A percentile compares a stretch with the other conserved stretches of the same genome.
Evolutionary conservation across 768 basidiomycete species (phyloP).

Genomic region (Suillus occidentalis): DNA sequence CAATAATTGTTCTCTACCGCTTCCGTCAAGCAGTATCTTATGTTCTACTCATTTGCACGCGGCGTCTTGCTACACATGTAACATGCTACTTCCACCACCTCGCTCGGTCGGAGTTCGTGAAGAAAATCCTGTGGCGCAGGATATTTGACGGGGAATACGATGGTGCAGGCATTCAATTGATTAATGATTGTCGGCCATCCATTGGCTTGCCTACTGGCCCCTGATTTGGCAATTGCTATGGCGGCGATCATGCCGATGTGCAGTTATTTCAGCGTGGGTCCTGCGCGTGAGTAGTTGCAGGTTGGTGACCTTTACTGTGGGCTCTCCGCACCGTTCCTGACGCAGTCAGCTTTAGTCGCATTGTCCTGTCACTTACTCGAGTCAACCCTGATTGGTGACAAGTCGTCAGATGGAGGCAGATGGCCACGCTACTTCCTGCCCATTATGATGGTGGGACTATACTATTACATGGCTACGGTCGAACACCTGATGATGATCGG

Average conservation of each 20-base stretch:
- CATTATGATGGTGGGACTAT: neutral
- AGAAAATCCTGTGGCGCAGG: constrained; percentile 6
- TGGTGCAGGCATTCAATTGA: constrained; percentile 3
- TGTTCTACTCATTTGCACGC: constrained; percentile 23
- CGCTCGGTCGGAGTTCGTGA: constrained; percentile 14
- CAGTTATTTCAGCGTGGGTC: constrained; percentile 7
- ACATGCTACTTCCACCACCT: constrained; percentile 16
- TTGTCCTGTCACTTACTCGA: neutral
- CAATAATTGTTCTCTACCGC: constrained; percentile 28
- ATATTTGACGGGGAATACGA: constrained; percentile 3
- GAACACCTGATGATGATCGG: neutral
- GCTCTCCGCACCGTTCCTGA: neutral
- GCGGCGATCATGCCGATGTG: constrained; percentile 1
- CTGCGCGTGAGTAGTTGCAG: constrained; percentile 2
- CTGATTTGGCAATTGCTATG: constrained; percentile 3
- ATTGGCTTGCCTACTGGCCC: neutral
- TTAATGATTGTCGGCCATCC: constrained; percentile 6
- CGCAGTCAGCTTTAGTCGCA: neutral
- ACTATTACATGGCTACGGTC: neutral
- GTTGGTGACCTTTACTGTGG: constrained; percentile 4
- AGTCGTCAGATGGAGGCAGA: neutral
- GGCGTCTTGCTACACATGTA: constrained; percentile 21
- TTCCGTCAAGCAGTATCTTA: constrained; percentile 31
- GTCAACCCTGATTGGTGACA: neutral
- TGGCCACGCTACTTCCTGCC: constrained; percentile 1